Evolutionary conservation across 768 basidiomycete genomes (phyloP), one percentile per base, ranked within the genome.

Genomic region (Tricholoma hemisulphureum): DNA sequence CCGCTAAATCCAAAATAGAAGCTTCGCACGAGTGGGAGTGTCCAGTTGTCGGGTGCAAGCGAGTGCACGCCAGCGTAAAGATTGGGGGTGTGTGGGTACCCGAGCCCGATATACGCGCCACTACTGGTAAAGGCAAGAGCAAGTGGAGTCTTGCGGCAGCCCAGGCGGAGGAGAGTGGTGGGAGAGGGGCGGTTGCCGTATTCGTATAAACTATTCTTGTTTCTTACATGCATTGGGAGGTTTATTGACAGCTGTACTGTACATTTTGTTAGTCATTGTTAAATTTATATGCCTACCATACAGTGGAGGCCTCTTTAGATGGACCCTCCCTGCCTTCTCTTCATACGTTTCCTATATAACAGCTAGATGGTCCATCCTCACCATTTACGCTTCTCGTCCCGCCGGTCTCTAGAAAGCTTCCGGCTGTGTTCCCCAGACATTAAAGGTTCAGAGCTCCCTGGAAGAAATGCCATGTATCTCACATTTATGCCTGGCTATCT

Each of bases 21-120:
- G 83, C 72, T 28, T 75, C 76, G 63, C 75, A 80, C 63, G 76
- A 82, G 64, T 91, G 86, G 86, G 62, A 45, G 14, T 91, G 89
- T 65, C 89, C 89, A 0, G 85, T 90, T 1, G 61, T 75, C 2
- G 77, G 77, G 1, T 91, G 89, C 64, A 79, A 72, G 9, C 69
- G 68, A 13, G 61, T 74, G 32, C 88, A 89, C 67, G 71, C 74
- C 10, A 89, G 87, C 60, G 77, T 87, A 31, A 77, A 80, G 58
- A 64, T 86, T 10, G 78, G 77, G 39, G 86, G 85, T 2, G 74
- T 72, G 56, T 91, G 88, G 88, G 75, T 71, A 34, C 81, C 80
- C 65, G 86, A 88, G 26, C 43, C 55, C 20, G 43, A 51, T 24
- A 29, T 24, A n/a, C 45, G 51, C 4, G 39, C 34, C 6, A 53